These are phyloP conservation scores for Blastomyces emzantsi DNA, from an alignment of 2,329 filamentous ascomycete species.

Conservation along the genomic window DNA sequence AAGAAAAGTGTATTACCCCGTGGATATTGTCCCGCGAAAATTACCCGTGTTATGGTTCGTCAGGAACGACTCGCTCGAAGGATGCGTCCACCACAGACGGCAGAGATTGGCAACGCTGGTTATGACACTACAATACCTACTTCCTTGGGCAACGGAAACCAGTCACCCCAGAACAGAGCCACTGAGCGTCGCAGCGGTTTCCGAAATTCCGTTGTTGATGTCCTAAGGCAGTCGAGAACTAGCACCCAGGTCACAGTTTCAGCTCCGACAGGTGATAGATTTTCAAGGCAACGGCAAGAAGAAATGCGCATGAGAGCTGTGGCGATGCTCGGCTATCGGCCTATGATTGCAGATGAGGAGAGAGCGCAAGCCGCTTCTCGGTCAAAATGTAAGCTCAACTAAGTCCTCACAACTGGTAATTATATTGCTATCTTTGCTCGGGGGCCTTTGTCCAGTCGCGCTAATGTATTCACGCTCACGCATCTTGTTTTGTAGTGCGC, in stretches of 20 bases:
- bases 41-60: constrained; percentile 81
- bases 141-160: neutral
- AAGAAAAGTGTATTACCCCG: constrained; percentile 70
- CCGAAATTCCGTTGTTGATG: neutral
- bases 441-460: too few species aligned
- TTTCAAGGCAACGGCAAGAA: constrained; percentile 9
- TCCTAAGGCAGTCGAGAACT: neutral
- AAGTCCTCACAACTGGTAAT: neutral
- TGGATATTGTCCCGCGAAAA: constrained; percentile 54
- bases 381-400: constrained; percentile 18
- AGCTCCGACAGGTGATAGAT: neutral
- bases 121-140: neutral
- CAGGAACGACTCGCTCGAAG: constrained; percentile 53
- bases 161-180: neutral
- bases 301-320: constrained; percentile 16
- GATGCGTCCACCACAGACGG: neutral
- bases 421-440: neutral
- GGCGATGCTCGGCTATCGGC: constrained; percentile 14
- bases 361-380: constrained; percentile 15
- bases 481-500: constrained; percentile 12
- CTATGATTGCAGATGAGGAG: constrained; percentile 18
- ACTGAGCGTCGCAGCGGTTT: neutral
- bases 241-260: neutral
- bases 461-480: neutral
- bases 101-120: neutral